phyloP scores from a whole-genome alignment of 1,284 basidiomycete genomes.

The Fistulinella staudtii region DNA sequence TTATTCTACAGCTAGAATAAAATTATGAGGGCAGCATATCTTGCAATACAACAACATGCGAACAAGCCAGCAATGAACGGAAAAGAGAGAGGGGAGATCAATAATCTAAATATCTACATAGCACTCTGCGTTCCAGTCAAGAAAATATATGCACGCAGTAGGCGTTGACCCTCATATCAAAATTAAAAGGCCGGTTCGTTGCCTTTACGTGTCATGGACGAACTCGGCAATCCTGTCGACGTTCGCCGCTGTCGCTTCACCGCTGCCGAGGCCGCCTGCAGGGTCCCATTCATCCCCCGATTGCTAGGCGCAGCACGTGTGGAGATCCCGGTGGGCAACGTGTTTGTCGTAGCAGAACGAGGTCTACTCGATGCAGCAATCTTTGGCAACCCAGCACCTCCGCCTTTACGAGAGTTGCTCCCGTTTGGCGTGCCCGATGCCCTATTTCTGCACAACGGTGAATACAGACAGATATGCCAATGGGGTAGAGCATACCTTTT shows the following conservation, averaged over 20 bases:
- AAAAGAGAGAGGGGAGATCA: slow-evolving; percentile 7
- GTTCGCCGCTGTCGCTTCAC: slow-evolving; percentile 80
- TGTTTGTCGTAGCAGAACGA: slow-evolving; percentile 50
- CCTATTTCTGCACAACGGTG: slow-evolving; percentile 55
- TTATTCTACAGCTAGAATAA: slow-evolving; percentile 25
- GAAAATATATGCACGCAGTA: slow-evolving; percentile 31
- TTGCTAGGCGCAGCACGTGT: slow-evolving; percentile 38
- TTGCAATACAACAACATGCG: slow-evolving; percentile 18
- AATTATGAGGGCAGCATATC: slow-evolving; percentile 31
- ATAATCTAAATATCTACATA: slow-evolving; percentile 37
- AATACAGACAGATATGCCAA: slow-evolving; percentile 1
- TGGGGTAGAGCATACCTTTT: slow-evolving; percentile 60
- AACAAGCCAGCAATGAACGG: slow-evolving; percentile 14
- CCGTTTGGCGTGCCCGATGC: slow-evolving; percentile 65
- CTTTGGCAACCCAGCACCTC: slow-evolving; percentile 57
- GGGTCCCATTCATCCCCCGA: slow-evolving; percentile 27
- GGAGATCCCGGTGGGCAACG: slow-evolving; percentile 44
- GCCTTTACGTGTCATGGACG: slow-evolving; percentile 36
- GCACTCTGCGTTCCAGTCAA: slow-evolving; percentile 32
- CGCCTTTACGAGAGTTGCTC: slow-evolving; percentile 56
- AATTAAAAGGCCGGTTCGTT: slow-evolving; percentile 24
- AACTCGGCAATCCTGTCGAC: slow-evolving; percentile 48
- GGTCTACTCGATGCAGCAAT: slow-evolving; percentile 60
- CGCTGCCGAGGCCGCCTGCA: slow-evolving; percentile 37
- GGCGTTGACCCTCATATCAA: slow-evolving; percentile 6